These are phyloP conservation scores for Grigorovia humatica DNA, from an alignment of 805 yeast genomes.

Conservation along the genomic window DNA sequence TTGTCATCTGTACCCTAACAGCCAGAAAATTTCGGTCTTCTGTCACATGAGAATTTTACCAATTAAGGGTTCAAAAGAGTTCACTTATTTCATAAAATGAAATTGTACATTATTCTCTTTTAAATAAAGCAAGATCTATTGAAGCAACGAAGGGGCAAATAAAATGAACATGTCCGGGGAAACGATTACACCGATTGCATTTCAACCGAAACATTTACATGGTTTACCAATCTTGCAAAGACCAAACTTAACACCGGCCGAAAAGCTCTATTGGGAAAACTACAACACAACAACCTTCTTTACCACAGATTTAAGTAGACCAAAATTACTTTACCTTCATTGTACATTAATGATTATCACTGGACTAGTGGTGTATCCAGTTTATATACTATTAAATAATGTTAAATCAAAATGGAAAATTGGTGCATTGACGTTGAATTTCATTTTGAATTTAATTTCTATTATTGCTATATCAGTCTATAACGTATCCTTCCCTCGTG, in stretches of 20 bases:
- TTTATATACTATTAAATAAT: slow-evolving; percentile 53
- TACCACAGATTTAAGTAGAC: slow-evolving; percentile 38
- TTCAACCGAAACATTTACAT: slow-evolving; percentile 42
- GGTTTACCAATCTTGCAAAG: slow-evolving; percentile 60
- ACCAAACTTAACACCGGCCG: slow-evolving; percentile 59
- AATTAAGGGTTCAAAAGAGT: no score
- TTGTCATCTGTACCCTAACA: no score
- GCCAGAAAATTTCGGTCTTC: no score
- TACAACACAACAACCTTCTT: slow-evolving; percentile 74
- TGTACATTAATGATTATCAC: slow-evolving; percentile 34
- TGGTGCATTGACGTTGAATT: slow-evolving; percentile 44
- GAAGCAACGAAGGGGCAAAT: no score
- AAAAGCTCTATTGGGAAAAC: slow-evolving; percentile 62
- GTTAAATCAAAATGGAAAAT: slow-evolving; percentile 49
- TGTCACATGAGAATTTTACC: no score
- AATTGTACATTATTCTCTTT: no score
- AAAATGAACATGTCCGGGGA: not conserved
- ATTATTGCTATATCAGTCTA: slow-evolving; percentile 47
- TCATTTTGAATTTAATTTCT: slow-evolving; percentile 37
- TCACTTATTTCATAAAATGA: no score
- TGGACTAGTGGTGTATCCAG: slow-evolving; percentile 53
- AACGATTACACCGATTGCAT: slow-evolving; percentile 23
- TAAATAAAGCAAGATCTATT: no score
- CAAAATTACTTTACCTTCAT: slow-evolving; percentile 47
- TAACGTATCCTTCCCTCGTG: slow-evolving; percentile 41